Evolutionary conservation across 164 flowering plant species (phyloP).

Genomic region (Nymphaea thermarum): DNA sequence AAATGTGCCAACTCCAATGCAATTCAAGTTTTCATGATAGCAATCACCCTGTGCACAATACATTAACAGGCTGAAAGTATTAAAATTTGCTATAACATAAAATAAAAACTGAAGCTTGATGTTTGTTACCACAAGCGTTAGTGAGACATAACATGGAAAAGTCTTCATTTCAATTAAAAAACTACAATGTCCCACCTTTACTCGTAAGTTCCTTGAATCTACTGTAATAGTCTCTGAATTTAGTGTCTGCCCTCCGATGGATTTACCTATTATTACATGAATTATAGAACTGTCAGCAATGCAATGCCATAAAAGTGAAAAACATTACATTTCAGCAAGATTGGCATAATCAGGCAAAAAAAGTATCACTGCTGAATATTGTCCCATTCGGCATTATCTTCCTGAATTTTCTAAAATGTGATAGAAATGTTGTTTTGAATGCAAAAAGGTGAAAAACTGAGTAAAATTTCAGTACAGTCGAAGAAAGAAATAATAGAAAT

Average conservation of each 20-base stretch:
- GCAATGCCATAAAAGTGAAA: background rate
- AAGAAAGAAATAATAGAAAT: background rate
- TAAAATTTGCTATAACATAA: background rate
- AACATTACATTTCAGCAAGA: background rate
- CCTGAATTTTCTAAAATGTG: too few species aligned
- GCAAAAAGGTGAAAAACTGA: too few species aligned
- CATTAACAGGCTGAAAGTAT: background rate
- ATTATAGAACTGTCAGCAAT: background rate
- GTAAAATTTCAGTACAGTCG: background rate
- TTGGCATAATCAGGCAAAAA: background rate
- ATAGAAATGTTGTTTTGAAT: too few species aligned
- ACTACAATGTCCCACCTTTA: conserved; percentile 40
- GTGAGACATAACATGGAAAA: background rate
- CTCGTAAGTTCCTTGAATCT: conserved; percentile 70
- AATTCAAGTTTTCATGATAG: background rate
- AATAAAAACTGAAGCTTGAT: background rate
- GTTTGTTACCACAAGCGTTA: background rate
- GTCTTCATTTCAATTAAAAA: background rate
- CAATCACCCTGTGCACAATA: background rate
- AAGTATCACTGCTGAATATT: background rate
- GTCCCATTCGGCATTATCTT: too few species aligned
- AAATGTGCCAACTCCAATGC: too few species aligned
- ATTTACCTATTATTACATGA: conserved; percentile 23
- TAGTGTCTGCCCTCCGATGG: conserved; percentile 34
- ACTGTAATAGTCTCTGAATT: conserved; percentile 33